Percentiles rank a stretch among this genome's conserved stretches.
phyloP scores from a whole-genome alignment of 2,329 filamentous ascomycete genomes.

The Cercospora citrullina region DNA sequence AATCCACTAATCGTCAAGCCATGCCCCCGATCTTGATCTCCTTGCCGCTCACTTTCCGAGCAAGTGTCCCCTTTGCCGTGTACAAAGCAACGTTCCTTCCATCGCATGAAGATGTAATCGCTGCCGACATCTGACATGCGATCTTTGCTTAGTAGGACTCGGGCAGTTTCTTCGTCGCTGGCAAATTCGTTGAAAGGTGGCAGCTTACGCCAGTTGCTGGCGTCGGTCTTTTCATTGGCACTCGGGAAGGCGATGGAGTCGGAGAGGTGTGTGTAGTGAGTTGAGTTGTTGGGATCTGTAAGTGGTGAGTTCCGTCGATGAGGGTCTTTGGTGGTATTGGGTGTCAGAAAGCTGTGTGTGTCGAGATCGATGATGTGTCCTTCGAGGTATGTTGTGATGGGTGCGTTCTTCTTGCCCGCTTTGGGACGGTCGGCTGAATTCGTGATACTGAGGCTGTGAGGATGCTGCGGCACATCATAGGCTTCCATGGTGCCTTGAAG shows the following conservation, averaged over 20 bases:
- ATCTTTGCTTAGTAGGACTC: constrained; percentile 46
- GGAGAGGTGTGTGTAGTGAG: constrained; percentile 27
- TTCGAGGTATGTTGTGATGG: constrained; percentile 66
- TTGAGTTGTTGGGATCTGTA: constrained; percentile 22
- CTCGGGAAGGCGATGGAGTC: constrained; percentile 47
- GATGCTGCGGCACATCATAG: constrained; percentile 62
- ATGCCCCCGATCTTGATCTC: constrained; percentile 40
- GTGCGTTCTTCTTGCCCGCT: constrained; percentile 48
- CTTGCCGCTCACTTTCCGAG: constrained; percentile 26
- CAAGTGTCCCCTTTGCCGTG: constrained; percentile 35
- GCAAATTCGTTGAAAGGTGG: constrained; percentile 44
- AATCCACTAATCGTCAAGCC: constrained; percentile 57
- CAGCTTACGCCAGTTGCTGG: constrained; percentile 52
- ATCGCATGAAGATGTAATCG: constrained; percentile 58
- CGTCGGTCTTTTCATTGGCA: constrained; percentile 46
- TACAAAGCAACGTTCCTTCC: constrained; percentile 57
- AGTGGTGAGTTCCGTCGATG: constrained; percentile 20
- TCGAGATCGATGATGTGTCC: constrained; percentile 67
- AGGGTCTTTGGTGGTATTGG: constrained; percentile 39
- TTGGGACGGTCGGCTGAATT: constrained; percentile 30
- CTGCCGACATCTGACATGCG: constrained; percentile 43
- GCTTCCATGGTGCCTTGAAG: constrained; percentile 69
- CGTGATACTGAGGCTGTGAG: constrained; percentile 32
- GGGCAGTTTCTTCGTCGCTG: constrained; percentile 34
- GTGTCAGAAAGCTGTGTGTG: constrained; percentile 53